Base-by-base conservation (phyloP, 768 basidiomycete genomes). In the Macrolepiota fuliginosa region DNA sequence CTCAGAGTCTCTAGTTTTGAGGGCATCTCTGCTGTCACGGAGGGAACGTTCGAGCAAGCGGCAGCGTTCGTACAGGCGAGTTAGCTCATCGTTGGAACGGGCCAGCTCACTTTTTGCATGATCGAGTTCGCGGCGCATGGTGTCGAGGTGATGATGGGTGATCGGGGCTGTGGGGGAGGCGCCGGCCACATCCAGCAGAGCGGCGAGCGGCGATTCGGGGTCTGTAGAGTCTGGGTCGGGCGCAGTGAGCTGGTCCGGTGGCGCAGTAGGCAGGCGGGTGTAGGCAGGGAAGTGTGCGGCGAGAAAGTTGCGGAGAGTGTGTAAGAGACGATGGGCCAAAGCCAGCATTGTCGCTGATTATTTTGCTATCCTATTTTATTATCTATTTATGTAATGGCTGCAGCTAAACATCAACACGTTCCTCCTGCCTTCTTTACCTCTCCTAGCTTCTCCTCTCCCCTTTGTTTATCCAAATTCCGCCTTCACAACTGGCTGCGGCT, bases 31-130 rank as follows among this genome's bases (percentile, higher is more conserved):
- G 52, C 87, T 84, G 65, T 90, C 89, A 66, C 79, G 83, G 61
- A 91, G 74, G 17, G 85, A 79, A 66, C 76, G 81, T 67, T 91
- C 89, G 53, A 91, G 77, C 69, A 79, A 71, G 70, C 77, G 82
- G 72, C 83, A 88, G 15, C 83, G 80, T 64, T 90, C 90, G 57
- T 87, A 81, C 36, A 87, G 74, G 51, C 81, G 83, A 29, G 79
- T 72, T 22, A 83, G 76, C 54, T 89, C 84, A 58, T 76, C 72
- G 63, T 81, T 81, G 12, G 84, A 78, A 62, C 80, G 81, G 54
- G 81, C 76, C 37, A 87, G 79, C 60, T 87, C 83, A 63, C 79
- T 74, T 70, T 82, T 85, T 52, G 81, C 77, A 59, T 75, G 71
- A 70, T 86, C 86, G 62, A 84, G 76, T 68, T 87, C 83, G 68